Conservation (phyloP, 2,329 filamentous ascomycete genomes). For the Fusarium virguliforme region DNA sequence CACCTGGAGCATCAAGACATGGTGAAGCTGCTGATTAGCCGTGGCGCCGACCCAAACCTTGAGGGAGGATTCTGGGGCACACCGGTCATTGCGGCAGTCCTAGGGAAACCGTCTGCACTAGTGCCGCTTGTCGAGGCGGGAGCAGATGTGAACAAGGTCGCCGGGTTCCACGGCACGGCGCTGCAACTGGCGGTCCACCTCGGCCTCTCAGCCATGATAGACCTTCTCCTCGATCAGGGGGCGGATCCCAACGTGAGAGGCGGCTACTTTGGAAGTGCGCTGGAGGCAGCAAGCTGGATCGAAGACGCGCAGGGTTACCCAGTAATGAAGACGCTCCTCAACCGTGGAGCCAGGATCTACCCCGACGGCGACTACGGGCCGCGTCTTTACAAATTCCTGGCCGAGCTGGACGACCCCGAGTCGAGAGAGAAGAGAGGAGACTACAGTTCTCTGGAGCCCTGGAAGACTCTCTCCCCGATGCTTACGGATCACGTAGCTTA, state of each 20-base stretch:
- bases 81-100: neutral
- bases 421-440: neutral
- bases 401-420: neutral
- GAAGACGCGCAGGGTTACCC: neutral
- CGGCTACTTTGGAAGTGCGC: conserved; percentile 5
- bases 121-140: conserved; percentile 2
- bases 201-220: too few species aligned
- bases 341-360: neutral
- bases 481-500: neutral
- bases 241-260: neutral
- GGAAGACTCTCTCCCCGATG: neutral
- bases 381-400: neutral
- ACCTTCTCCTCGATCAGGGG: neutral
- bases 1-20: neutral
- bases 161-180: conserved; percentile 1
- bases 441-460: neutral
- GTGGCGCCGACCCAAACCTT: neutral
- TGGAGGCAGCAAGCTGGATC: neutral
- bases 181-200: neutral
- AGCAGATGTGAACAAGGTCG: conserved; percentile 3
- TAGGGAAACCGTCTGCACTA: neutral
- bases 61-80: neutral
- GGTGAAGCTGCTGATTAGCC: neutral
- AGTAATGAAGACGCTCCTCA: neutral
- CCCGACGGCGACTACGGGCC: neutral